Percentiles rank a stretch among this genome's conserved stretches.
These are phyloP conservation scores for Scutellaria galericulata DNA, from an alignment of 257 asterid species.

Conservation along the genomic window DNA sequence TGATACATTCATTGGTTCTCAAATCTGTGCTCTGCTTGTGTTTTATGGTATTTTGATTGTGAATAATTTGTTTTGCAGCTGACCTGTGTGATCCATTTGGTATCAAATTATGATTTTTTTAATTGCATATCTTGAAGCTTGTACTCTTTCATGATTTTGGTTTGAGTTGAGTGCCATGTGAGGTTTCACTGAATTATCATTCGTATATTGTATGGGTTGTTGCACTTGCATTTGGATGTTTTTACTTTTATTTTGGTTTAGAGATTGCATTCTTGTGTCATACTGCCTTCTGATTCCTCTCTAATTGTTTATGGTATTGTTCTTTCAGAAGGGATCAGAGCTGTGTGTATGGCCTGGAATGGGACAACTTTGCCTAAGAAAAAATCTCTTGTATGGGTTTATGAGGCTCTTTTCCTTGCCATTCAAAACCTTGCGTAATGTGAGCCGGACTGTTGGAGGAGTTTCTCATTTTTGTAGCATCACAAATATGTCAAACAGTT, in stretches of 20 bases:
- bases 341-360: conserved; percentile 87
- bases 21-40: background rate
- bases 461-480: conserved; percentile 82
- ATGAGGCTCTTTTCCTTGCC: conserved; percentile 80
- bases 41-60: conserved; percentile 2
- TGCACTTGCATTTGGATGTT: conserved; percentile 13
- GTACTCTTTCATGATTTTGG: conserved; percentile 1
- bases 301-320: conserved; percentile 15
- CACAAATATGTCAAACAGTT: conserved; percentile 61
- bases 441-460: conserved; percentile 66
- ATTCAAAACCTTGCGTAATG: conserved; percentile 79
- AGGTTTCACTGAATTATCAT: conserved; percentile 7
- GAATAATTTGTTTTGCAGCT: background rate
- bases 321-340: conserved; percentile 67
- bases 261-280: background rate
- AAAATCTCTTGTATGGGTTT: conserved; percentile 75
- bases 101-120: conserved; percentile 1
- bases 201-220: conserved; percentile 20
- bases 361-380: conserved; percentile 84
- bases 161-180: conserved; percentile 1
- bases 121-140: background rate
- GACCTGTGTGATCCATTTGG: conserved; percentile 3
- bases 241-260: background rate
- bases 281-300: background rate
- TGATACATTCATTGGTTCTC: background rate